These are phyloP conservation scores for Mycena leptocephala DNA, from an alignment of 768 basidiomycete species.

Conservation along the genomic window DNA sequence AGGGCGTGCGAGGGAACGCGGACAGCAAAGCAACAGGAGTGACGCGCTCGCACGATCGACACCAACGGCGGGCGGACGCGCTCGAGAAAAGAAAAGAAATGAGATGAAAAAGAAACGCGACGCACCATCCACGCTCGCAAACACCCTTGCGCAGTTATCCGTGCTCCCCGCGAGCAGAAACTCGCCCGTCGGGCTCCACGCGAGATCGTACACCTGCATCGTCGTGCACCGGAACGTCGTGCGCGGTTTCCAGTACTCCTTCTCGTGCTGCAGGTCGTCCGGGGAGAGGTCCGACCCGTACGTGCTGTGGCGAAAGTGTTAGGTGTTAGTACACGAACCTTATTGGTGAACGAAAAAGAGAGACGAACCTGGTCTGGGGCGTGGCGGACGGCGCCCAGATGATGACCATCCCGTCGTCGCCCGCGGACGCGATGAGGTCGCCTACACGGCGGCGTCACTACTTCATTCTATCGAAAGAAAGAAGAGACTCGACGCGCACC, in stretches of 20 bases:
- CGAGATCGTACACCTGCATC: conserved; percentile 98
- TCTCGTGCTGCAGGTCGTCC: conserved; percentile 91
- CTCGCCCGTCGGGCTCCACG: conserved; percentile 97
- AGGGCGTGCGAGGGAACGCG: too few species aligned
- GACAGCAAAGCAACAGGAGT: too few species aligned
- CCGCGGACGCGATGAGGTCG: conserved; percentile 95
- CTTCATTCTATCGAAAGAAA: not conserved
- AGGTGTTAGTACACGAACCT: too few species aligned
- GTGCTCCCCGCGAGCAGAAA: conserved; percentile 97
- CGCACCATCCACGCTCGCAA: conserved; percentile 81
- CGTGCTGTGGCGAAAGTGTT: too few species aligned
- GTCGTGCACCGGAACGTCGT: conserved; percentile 92
- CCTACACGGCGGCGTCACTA: conserved; percentile 60
- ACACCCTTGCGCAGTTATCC: conserved; percentile 94
- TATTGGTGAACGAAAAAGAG: too few species aligned
- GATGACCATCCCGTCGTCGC: conserved; percentile 98
- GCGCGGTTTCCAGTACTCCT: conserved; percentile 95
- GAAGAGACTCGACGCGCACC: conserved; percentile 65
- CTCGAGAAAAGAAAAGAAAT: not conserved
- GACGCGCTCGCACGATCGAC: too few species aligned
- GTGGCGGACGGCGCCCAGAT: conserved; percentile 92
- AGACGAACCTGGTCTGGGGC: conserved; percentile 77
- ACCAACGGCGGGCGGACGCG: too few species aligned
- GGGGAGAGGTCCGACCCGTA: conserved; percentile 88
- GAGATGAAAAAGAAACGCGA: not conserved